Evolutionary conservation across 1,284 basidiomycete species (phyloP), one percentile per base, ranked within the genome.

Genomic region (Austroboletus olivaceoglutinosus): DNA sequence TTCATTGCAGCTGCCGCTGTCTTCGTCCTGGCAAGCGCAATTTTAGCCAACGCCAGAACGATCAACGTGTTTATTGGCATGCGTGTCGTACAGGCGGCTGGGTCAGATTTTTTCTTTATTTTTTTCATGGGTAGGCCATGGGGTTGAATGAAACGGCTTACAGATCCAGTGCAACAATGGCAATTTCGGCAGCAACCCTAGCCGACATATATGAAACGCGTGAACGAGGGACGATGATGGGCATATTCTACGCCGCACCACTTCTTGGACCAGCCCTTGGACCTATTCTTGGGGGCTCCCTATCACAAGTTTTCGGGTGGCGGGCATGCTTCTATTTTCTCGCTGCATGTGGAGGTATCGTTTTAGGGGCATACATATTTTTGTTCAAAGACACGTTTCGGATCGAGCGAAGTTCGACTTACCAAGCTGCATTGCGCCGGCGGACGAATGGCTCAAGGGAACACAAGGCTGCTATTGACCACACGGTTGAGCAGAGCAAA

Each of bases 381-480:
- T 80, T 85, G 54, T 86, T 92, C 73, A 82, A 82, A 47, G 92
- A 94, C 60, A 92, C 91, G 1, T 94, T 90, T 73, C 80, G 92
- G 15, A 73, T 77, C 50, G 89, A 93, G 64, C 83, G 92, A 25
- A 91, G 89, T 54, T 68, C 86, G 33, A 80, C 82, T 8, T 94
- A 92, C 63, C 89, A 90, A 63, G 75, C 73, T 43, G 82, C 82
- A 5, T 66, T 86, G 25, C 73, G 63, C 54, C 61, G 47, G 56
- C 64, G 56, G 53, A 58, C 16, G 40, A 47, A 29, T 46, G 46
- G 45, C 12, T 23, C 21, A 42, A 43, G 50, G 19, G 47, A 52
- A 7, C 38, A 53, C 22, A 58, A 61, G 40, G 48, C 60, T 39
- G 19, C 43, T 12, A 45, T 53, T 16, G 48, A 54, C 11, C 50